phyloP scores from a whole-genome alignment of 2,329 filamentous ascomycete species.

The Paecilomyces formosus region DNA sequence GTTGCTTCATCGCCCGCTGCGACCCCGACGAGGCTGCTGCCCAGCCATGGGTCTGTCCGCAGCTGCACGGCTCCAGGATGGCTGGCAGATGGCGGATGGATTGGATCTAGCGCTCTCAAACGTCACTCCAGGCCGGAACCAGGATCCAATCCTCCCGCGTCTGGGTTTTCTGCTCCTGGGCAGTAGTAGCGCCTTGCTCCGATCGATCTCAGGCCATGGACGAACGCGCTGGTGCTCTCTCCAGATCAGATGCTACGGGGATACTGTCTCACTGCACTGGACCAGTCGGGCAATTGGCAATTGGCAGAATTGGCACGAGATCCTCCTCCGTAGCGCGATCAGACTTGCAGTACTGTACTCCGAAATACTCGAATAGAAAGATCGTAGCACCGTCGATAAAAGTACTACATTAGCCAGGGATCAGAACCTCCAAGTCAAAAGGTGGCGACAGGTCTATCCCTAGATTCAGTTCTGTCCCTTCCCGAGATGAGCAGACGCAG shows the following conservation, averaged over 20 bases:
- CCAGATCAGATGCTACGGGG: background rate
- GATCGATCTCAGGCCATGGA: background rate
- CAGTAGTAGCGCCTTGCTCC: background rate
- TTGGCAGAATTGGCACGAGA: background rate
- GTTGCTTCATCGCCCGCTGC: background rate
- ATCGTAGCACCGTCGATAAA: background rate
- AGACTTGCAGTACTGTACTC: background rate
- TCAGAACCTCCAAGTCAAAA: background rate
- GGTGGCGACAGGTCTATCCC: background rate
- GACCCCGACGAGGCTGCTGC: background rate
- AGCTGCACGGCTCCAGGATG: background rate
- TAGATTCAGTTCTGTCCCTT: background rate
- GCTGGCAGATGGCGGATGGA: background rate
- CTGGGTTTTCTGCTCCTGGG: background rate
- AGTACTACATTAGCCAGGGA: background rate
- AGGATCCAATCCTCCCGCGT: background rate
- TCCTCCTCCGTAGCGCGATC: background rate
- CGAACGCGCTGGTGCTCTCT: background rate
- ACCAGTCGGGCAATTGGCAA: background rate
- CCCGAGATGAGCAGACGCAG: background rate
- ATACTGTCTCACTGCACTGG: background rate
- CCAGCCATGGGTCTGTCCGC: background rate
- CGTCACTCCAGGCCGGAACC: background rate
- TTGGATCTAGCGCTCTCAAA: background rate
- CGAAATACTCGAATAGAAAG: background rate